Evolutionary conservation across 2,329 filamentous ascomycete species (phyloP), one percentile per base, ranked within the genome.

Genomic region (Xylariaceae sp.): DNA sequence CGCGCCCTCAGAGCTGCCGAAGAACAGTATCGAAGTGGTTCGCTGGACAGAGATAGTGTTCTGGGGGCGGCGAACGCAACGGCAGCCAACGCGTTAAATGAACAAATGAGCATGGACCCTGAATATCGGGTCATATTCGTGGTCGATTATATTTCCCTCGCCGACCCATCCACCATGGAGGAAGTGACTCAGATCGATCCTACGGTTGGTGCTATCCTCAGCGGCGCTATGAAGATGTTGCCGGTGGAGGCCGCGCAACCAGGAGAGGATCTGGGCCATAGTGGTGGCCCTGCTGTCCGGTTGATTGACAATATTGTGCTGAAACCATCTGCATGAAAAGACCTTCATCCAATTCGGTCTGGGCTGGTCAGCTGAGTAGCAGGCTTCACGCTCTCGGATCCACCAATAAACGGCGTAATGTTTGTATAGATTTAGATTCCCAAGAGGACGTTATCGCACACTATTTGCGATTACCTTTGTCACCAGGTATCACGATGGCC

Each of bases 231-330:
- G 50, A 94, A 89, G 71, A 95, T 99, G 86, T 66, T 89, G 41
- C 87, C 90, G 0, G 74, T 96, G 1, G 88, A 95, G 64, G 77
- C 81, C 45, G 76, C 85, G 1, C 77, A 75, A 43, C 72, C 81
- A 6, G 87, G 80, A 0, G 91, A 97, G 67, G 84, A 90, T 57
- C 68, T 91, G 22, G 90, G 90, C 3, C 82, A 82, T 53, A 78
- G 81, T 48, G 85, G 83, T 3, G 85, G 86, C 1, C 88, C 89
- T 14, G 67, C 84, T 1, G 94, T 99, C 42, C 78, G 94, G 54
- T 72, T 99, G 68, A 96, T 99, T 66, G 94, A 99, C 65, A 99
- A 99, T 63, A 85, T 97, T 57, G 85, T 95, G 47, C 66, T 92
- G 32, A 71, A 76, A 58, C 74, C 78, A 0, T 51, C 52, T 14